A percentile compares a stretch with the other conserved stretches of the same genome.
These are phyloP conservation scores for Aureoboletus auriporus DNA, from an alignment of 768 basidiomycete species.

Conservation along the genomic window DNA sequence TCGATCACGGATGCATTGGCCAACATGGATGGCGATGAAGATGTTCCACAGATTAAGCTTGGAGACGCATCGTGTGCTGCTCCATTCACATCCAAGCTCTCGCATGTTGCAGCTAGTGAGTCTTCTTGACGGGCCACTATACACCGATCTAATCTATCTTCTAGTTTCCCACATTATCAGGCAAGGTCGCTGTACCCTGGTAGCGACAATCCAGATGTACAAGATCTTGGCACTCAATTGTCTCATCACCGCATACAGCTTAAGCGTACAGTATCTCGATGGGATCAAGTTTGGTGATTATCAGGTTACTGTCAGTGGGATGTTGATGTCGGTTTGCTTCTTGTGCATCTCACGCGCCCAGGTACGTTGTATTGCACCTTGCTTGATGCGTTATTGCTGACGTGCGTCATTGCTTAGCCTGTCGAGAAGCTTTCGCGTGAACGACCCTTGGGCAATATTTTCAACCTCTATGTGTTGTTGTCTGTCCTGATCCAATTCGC, in stretches of 20 bases:
- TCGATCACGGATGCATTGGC: slow-evolving; percentile 82
- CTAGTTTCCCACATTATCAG: slow-evolving; percentile 95
- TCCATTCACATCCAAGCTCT: slow-evolving; percentile 96
- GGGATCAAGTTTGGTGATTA: slow-evolving; percentile 99
- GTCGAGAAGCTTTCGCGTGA: slow-evolving; percentile 93
- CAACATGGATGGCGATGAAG: slow-evolving; percentile 92
- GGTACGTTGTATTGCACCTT: slow-evolving; percentile 43
- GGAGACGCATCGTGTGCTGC: slow-evolving; percentile 99
- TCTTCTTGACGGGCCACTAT: slow-evolving; percentile 7
- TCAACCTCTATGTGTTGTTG: slow-evolving; percentile 91
- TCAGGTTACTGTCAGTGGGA: slow-evolving; percentile 92
- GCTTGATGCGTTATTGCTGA: background rate
- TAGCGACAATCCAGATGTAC: slow-evolving; percentile 99
- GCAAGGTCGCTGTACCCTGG: slow-evolving; percentile 97
- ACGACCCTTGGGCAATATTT: slow-evolving; percentile 91
- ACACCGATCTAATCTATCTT: background rate
- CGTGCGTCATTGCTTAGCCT: slow-evolving; percentile 64
- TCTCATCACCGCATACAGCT: slow-evolving; percentile 96
- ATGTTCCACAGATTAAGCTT: slow-evolving; percentile 96
- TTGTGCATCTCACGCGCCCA: slow-evolving; percentile 96
- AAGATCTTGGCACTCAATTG: slow-evolving; percentile 98
- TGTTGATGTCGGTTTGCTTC: slow-evolving; percentile 97
- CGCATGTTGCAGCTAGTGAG: slow-evolving; percentile 95
- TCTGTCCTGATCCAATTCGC: slow-evolving; percentile 93
- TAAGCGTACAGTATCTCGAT: slow-evolving; percentile 96